Base-by-base conservation (phyloP, 257 asterid species). In the Verbena officinalis region DNA sequence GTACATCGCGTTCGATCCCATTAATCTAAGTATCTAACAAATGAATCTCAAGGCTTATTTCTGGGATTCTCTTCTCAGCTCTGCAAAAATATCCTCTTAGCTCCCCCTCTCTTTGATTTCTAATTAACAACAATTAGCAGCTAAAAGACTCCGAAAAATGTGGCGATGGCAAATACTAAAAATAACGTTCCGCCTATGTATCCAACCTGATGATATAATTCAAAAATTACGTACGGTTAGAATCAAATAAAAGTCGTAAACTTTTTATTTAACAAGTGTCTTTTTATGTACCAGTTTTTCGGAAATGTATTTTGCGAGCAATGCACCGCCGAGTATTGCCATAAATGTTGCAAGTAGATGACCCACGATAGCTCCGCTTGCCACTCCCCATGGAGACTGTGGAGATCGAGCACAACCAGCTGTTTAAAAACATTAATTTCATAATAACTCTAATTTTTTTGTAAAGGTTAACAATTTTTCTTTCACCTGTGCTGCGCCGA, bases 401-500 rank as follows among this genome's bases (percentile, higher is more conserved):
- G 46, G 58, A n/a, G n/a, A n/a, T n/a, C n/a, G n/a, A 22, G 38
- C 11, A 45, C 38, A 71, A 24, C 13, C 51, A 45, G 62, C n/a
- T n/a, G n/a, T n/a, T n/a, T 23, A 10, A 59, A 19, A 51, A 49
- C 11, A 9, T n/a, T n/a, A 6, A 19, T 22, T 27, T 27, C 34
- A 48, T 48, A 19, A 24, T 16, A 53, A 55, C 53, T 52, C 21
- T 44, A 57, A 15, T 4, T 23, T 50, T 21, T 23, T 50, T 21
- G 12, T 12, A 40, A 43, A 42, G 5, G 13, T 55, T 2, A 24
- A 36, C 7, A 10, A 45, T 42, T 20, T n/a, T n/a, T n/a, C n/a
- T n/a, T n/a, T n/a, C 77, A 90, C 99, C 95, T 86, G 99, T 48
- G 99, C 97, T 38, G 99, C 99, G 51, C 97, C 97, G 10, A 90